phyloP scores from a whole-genome alignment of 495 filamentous ascomycete species.

The Cercophora sp. region DNA sequence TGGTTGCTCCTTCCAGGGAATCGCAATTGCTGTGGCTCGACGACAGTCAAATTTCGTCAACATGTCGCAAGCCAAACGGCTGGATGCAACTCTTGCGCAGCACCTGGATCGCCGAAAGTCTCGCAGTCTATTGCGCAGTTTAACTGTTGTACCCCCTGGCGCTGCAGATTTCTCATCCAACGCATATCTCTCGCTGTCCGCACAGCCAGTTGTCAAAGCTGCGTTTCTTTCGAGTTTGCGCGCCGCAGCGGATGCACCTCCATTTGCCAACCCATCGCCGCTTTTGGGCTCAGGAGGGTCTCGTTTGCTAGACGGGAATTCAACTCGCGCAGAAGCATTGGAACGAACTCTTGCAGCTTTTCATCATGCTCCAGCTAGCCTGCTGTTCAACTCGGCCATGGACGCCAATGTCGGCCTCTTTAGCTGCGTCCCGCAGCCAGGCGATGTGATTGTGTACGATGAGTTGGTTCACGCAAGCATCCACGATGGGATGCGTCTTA shows the following conservation, averaged over 20 bases:
- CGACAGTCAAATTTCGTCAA: too few species aligned
- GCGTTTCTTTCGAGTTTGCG: conserved; percentile 42
- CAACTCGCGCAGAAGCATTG: conserved; percentile 55
- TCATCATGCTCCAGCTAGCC: conserved; percentile 57
- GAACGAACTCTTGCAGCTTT: conserved; percentile 63
- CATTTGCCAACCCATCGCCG: too few species aligned
- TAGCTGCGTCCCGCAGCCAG: conserved; percentile 60
- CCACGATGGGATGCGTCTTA: conserved; percentile 73
- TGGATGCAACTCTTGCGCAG: too few species aligned
- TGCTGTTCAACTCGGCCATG: conserved; percentile 77
- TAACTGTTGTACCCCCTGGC: too few species aligned
- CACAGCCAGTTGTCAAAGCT: conserved; percentile 34
- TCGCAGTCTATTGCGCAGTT: too few species aligned
- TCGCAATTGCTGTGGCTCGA: too few species aligned
- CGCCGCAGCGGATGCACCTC: too few species aligned
- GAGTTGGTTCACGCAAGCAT: conserved; percentile 73
- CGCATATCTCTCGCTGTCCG: conserved; percentile 57
- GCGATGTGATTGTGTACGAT: conserved; percentile 70
- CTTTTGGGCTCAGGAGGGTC: conserved; percentile 56
- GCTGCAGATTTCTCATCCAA: conserved; percentile 70
- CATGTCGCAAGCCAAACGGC: too few species aligned
- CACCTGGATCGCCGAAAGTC: too few species aligned
- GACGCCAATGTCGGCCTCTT: conserved; percentile 73
- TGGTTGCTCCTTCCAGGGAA: too few species aligned
- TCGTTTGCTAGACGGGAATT: conserved; percentile 68